These are phyloP conservation scores for Aspergillus terreus DNA, from an alignment of 2,329 filamentous ascomycete species.

Conservation along the genomic window DNA sequence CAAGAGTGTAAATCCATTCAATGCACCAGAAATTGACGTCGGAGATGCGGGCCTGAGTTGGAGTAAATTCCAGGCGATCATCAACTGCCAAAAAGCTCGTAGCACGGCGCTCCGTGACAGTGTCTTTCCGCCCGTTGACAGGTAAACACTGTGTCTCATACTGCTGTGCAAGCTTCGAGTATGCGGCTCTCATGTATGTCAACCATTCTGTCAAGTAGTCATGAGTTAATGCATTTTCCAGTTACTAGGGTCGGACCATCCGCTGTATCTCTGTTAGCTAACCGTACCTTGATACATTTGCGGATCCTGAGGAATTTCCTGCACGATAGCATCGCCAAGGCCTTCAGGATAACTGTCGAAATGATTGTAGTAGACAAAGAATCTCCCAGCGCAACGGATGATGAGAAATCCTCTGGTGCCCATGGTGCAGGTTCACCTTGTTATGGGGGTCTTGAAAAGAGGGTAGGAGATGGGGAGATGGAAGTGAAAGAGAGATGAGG, in stretches of 20 bases:
- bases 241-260: not conserved
- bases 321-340: slow-evolving; percentile 12
- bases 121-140: slow-evolving; percentile 1
- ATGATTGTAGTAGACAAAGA: slow-evolving; percentile 17
- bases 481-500: not conserved
- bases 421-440: slow-evolving; percentile 4
- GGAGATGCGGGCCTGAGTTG: slow-evolving; percentile 3
- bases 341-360: slow-evolving; percentile 18
- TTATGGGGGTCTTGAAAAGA: too few relatives aligned
- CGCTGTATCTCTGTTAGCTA: not conserved
- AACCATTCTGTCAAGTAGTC: slow-evolving; percentile 14
- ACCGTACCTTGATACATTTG: slow-evolving; percentile 12
- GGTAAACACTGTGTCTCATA: slow-evolving; percentile 12
- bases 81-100: slow-evolving; percentile 13
- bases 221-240: not conserved
- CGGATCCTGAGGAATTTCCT: slow-evolving; percentile 10
- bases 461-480: too few relatives aligned
- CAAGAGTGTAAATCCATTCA: slow-evolving; percentile 17
- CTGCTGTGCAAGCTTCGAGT: slow-evolving; percentile 5
- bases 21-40: not conserved
- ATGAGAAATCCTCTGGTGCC: slow-evolving; percentile 14
- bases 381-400: slow-evolving; percentile 16
- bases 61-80: slow-evolving; percentile 9
- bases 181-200: slow-evolving; percentile 7
- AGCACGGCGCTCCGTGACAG: slow-evolving; percentile 5